These are phyloP conservation scores for Podila horticola DNA, from an alignment of 192 early-diverging fungal genomes.

Conservation along the genomic window DNA sequence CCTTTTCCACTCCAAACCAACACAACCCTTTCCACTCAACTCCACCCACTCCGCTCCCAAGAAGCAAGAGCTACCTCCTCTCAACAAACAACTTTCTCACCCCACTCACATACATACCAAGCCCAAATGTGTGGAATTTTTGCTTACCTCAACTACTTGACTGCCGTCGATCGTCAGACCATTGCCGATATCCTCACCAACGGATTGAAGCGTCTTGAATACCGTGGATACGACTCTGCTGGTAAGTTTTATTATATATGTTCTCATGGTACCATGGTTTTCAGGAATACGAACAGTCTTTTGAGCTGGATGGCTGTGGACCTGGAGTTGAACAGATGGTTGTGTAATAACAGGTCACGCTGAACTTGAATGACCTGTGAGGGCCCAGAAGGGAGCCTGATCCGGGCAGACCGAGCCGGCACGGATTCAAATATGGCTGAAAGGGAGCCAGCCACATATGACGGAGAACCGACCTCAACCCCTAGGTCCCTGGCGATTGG, in stretches of 20 bases:
- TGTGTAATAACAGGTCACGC: too few relatives aligned
- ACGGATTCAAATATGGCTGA: neutral
- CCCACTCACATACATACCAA: neutral
- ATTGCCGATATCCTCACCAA: conserved; percentile 91
- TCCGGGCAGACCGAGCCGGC: neutral
- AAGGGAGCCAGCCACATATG: too few relatives aligned
- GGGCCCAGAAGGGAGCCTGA: neutral
- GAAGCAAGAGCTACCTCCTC: neutral
- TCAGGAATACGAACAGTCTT: too few relatives aligned
- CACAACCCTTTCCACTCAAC: too few relatives aligned
- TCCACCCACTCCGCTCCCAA: too few relatives aligned
- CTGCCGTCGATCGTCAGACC: conserved; percentile 89
- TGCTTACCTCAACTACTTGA: conserved; percentile 87
- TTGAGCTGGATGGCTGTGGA: too few relatives aligned
- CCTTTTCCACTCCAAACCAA: neutral
- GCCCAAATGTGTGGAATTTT: conserved; percentile 78
- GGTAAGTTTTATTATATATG: conserved; percentile 59
- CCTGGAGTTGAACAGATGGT: too few relatives aligned
- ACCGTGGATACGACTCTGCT: conserved; percentile 98
- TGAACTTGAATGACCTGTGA: neutral
- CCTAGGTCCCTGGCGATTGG: too few relatives aligned
- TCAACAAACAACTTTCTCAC: neutral
- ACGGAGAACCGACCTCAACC: too few relatives aligned
- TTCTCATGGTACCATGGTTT: too few relatives aligned
- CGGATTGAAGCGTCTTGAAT: conserved; percentile 96